These are phyloP conservation scores for Pinus tabuliformis DNA, from an alignment of 75 land plant genomes.

Conservation along the genomic window DNA sequence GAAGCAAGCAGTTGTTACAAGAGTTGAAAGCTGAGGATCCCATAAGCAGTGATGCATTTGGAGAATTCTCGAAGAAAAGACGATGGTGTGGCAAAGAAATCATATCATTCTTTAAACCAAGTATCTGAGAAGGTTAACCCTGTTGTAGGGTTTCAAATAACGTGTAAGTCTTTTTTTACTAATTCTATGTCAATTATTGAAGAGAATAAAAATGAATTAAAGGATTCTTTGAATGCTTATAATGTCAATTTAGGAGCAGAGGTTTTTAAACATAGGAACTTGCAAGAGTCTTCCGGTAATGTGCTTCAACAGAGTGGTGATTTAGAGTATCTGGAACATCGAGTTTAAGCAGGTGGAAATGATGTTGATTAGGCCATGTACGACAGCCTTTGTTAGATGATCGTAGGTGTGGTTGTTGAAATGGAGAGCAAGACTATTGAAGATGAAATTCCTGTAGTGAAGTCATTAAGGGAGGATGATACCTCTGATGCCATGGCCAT, in stretches of 20 bases:
- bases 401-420: neutral
- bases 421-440: neutral
- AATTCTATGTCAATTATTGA: slow-evolving; percentile 76
- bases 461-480: slow-evolving; percentile 3
- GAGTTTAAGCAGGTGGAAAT: neutral
- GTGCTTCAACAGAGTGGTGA: slow-evolving; percentile 1
- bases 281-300: slow-evolving; percentile 43
- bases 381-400: neutral
- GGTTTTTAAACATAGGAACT: slow-evolving; percentile 49
- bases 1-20: too few relatives aligned
- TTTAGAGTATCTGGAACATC: neutral
- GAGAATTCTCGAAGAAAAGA: too few relatives aligned
- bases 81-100: too few relatives aligned
- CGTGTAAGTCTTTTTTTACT: slow-evolving; percentile 66
- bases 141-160: slow-evolving; percentile 56
- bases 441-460: slow-evolving; percentile 9
- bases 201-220: slow-evolving; percentile 40
- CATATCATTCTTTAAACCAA: slow-evolving; percentile 19
- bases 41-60: too few relatives aligned
- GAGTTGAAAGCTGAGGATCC: too few relatives aligned
- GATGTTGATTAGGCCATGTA: neutral
- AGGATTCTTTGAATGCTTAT: slow-evolving; percentile 70
- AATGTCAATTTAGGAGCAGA: slow-evolving; percentile 64
- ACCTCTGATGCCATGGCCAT: slow-evolving; percentile 1
- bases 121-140: slow-evolving; percentile 43